Conservation (phyloP, 495 filamentous ascomycete species). For the Trypethelium eluteriae region DNA sequence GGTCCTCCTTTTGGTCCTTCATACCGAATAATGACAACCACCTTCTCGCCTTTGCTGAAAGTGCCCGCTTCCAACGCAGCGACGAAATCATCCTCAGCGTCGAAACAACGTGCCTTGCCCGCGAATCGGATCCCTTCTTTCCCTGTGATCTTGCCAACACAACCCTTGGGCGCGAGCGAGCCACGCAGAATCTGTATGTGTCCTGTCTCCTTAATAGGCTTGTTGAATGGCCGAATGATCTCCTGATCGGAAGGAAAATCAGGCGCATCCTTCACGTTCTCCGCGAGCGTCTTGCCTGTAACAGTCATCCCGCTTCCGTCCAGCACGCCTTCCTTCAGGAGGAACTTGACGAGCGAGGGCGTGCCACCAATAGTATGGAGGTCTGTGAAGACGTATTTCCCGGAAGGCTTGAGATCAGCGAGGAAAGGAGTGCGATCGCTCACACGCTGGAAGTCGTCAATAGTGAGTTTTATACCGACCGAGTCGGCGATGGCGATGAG, state of each 20-base stretch:
- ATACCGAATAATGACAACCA: conserved; percentile 94
- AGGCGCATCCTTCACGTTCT: conserved; percentile 74
- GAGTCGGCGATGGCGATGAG: conserved; percentile 92
- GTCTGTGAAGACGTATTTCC: conserved; percentile 95
- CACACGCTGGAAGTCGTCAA: conserved; percentile 95
- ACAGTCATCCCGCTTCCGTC: conserved; percentile 85
- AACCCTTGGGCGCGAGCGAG: conserved; percentile 80
- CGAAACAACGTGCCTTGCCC: conserved; percentile 81
- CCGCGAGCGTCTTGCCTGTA: conserved; percentile 83
- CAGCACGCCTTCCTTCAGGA: conserved; percentile 82
- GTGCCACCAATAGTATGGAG: conserved; percentile 85
- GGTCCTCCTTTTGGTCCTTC: conserved; percentile 77
- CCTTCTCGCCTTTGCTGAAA: conserved; percentile 95
- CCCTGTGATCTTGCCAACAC: conserved; percentile 95
- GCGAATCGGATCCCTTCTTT: conserved; percentile 89
- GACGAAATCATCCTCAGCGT: conserved; percentile 48
- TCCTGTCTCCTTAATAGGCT: conserved; percentile 89
- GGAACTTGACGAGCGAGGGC: conserved; percentile 80
- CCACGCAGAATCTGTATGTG: conserved; percentile 97
- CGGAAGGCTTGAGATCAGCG: conserved; percentile 92
- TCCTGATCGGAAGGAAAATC: conserved; percentile 77
- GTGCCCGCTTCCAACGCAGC: conserved; percentile 49
- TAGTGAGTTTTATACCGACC: conserved; percentile 85
- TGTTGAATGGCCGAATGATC: conserved; percentile 83
- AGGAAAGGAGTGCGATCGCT: conserved; percentile 88